Percentiles rank a stretch among this genome's conserved stretches.
Evolutionary conservation across 768 basidiomycete species (phyloP).

Genomic region (Roridomyces roridus): DNA sequence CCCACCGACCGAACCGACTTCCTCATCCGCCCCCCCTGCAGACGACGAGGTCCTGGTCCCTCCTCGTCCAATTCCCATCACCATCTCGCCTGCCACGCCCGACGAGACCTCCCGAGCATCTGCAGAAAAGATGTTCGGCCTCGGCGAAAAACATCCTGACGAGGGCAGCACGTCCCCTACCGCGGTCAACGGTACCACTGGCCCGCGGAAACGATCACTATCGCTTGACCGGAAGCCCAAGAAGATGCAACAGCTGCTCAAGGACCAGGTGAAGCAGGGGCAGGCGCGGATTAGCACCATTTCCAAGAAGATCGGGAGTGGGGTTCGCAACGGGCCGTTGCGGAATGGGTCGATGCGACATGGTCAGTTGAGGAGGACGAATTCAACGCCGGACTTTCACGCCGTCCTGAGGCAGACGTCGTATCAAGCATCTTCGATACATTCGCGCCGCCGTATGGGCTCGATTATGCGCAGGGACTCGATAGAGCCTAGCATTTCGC

Average conservation of each 20-base stretch:
- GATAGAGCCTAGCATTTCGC: conserved; percentile 42
- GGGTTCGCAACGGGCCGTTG: conserved; percentile 41
- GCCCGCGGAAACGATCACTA: conserved; percentile 39
- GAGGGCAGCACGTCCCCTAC: neutral
- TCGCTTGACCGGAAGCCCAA: conserved; percentile 61
- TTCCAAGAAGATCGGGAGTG: conserved; percentile 77
- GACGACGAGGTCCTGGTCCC: conserved; percentile 19
- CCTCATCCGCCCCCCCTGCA: conserved; percentile 4
- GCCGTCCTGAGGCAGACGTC: conserved; percentile 63
- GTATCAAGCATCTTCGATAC: conserved; percentile 83
- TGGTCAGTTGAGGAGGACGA: conserved; percentile 62
- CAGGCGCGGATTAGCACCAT: conserved; percentile 77
- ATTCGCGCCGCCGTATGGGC: conserved; percentile 70
- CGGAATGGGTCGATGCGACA: conserved; percentile 41
- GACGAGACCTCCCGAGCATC: conserved; percentile 34
- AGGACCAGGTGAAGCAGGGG: conserved; percentile 74
- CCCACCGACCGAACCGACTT: neutral
- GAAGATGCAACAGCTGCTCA: conserved; percentile 79
- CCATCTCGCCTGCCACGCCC: conserved; percentile 67
- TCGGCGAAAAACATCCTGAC: conserved; percentile 9
- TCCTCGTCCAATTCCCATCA: conserved; percentile 54
- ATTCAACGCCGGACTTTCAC: conserved; percentile 79
- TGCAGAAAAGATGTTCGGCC: no score
- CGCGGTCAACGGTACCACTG: conserved; percentile 11
- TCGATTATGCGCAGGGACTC: conserved; percentile 49